Base-by-base conservation (phyloP, 2,329 filamentous ascomycete genomes). In the Cladosporium phlei region DNA sequence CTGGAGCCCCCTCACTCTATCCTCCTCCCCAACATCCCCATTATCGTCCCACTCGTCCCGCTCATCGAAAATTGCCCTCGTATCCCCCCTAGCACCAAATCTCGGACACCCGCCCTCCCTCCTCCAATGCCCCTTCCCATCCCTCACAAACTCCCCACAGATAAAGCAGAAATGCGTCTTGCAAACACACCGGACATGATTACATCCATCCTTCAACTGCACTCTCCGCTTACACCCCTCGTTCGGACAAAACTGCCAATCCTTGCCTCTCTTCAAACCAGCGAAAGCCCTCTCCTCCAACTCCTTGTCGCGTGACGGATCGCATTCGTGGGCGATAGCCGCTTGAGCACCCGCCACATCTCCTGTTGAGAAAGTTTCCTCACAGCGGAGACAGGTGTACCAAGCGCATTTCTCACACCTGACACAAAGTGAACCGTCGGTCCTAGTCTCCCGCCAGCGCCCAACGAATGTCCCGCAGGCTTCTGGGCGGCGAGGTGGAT, bases 91-190 rank as follows among this genome's bases (percentile, higher is more conserved):
- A 20, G 30, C 24, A 11, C 44, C 44, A 5, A 38, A 47, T 3
- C 44, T 30, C 9, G 44, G 44, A 34, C 44, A 47, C 2, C 44
- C 44, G 6, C 25, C 22, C 12, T 34, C 14, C 28, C 14, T 24
- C 16, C 37, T 21, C 44, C 44, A 47, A 34, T 47, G 32, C 27
- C 44, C 35, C 8, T 39, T 16, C 1, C 37, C 35, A 22, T 38
- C 37, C 17, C 25, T 45, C 11, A 48, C 50, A 2, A n/a, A 19
- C 16, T 20, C 10, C 5, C 53, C 51, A 29, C 52, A 55, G 12
- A 51, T 29, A 33, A 52, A 55, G 47, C 54, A 55, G 27, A 59
- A 51, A 30, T 52, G 46, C 20, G 45, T 51, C 10, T 51, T 44
- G 21, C 59, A 58, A 3, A 29, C 19, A 32, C 53, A 55, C 3